Conservation (phyloP, 2,329 filamentous ascomycete genomes). For the Nemania sp. region DNA sequence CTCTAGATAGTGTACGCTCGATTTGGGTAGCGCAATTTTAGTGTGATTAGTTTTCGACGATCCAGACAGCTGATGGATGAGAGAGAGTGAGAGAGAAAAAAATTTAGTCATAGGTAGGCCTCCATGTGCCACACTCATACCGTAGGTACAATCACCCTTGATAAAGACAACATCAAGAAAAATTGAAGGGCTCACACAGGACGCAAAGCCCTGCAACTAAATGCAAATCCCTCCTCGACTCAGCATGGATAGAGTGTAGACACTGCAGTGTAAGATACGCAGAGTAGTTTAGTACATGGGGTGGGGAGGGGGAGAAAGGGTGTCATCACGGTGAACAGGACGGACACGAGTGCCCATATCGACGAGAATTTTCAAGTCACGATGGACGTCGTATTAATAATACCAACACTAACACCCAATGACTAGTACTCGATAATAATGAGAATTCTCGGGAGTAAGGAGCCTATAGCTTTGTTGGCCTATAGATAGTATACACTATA, state of each 20-base stretch:
- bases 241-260: not conserved
- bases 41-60: not conserved
- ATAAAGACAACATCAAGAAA: not conserved
- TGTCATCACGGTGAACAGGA: slow-evolving; percentile 6
- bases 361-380: slow-evolving; percentile 24
- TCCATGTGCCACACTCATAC: not conserved
- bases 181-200: not conserved
- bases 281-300: not conserved
- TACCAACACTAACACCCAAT: not conserved
- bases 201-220: slow-evolving; percentile 4
- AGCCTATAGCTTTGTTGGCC: slow-evolving; percentile 3
- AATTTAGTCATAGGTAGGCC: not conserved
- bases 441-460: not conserved
- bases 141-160: not conserved
- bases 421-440: slow-evolving; percentile 11
- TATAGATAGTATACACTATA: not conserved
- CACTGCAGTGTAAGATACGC: no score
- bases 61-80: not conserved
- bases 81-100: no score
- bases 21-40: no score
- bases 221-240: slow-evolving; percentile 2
- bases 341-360: not conserved
- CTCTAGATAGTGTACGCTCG: no score
- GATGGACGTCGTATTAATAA: slow-evolving; percentile 7
- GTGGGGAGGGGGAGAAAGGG: not conserved